phyloP scores from a whole-genome alignment of 176 grass and related monocot species.

The Oryza rufipogon region DNA sequence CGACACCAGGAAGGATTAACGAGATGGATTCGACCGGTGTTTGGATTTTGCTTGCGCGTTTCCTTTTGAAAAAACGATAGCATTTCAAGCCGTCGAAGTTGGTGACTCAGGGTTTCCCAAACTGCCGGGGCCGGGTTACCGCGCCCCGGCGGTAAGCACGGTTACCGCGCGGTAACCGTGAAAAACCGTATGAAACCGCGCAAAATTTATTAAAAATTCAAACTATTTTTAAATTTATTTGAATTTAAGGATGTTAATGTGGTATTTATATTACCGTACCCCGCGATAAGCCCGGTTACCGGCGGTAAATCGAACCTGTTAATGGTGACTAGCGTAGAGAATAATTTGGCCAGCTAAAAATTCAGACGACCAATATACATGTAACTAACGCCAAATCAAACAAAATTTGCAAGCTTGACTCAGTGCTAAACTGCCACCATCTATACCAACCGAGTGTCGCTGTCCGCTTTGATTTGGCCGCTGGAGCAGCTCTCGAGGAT shows the following conservation, averaged over 20 bases:
- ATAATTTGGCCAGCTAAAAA: conserved; percentile 31
- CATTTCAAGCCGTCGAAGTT: not conserved
- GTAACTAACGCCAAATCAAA: not conserved
- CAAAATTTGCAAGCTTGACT: conserved; percentile 7
- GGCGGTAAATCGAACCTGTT: too few relatives aligned
- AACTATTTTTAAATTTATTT: too few relatives aligned
- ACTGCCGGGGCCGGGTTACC: too few relatives aligned
- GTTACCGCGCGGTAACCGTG: too few relatives aligned
- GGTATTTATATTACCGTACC: too few relatives aligned
- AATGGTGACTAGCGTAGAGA: not conserved
- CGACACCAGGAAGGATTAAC: not conserved
- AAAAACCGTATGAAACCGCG: too few relatives aligned
- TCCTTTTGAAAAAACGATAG: not conserved
- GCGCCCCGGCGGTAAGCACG: too few relatives aligned
- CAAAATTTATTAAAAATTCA: too few relatives aligned
- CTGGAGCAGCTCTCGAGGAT: not conserved
- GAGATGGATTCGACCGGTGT: not conserved
- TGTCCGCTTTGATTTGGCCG: conserved; percentile 19
- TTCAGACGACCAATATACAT: not conserved
- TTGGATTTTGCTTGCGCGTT: not conserved
- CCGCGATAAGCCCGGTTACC: too few relatives aligned
- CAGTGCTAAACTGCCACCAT: conserved; percentile 24
- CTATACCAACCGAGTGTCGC: conserved; percentile 1
- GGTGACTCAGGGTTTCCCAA: not conserved
- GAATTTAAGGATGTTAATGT: too few relatives aligned